Percentiles rank a stretch among this genome's conserved stretches.
These are phyloP conservation scores for Blastomyces emzantsi DNA, from an alignment of 2,329 filamentous ascomycete genomes.

Conservation along the genomic window DNA sequence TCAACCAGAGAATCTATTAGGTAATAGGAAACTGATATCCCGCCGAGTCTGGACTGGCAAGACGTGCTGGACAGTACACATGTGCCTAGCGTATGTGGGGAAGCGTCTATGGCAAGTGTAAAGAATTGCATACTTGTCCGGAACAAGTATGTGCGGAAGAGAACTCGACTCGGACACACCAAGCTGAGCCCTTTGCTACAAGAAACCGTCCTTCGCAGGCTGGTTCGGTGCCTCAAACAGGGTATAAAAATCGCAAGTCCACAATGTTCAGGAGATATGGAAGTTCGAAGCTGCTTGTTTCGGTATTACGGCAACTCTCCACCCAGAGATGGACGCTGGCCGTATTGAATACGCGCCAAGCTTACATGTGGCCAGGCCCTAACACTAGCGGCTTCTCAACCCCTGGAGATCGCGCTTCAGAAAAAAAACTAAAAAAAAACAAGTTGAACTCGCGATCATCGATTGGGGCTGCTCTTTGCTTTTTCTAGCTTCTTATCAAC, in stretches of 20 bases:
- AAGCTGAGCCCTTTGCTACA: background rate
- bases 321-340: background rate
- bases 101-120: background rate
- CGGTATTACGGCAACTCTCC: background rate
- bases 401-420: background rate
- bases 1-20: background rate
- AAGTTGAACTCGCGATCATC: background rate
- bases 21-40: background rate
- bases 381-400: background rate
- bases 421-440: background rate
- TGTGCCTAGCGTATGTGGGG: background rate
- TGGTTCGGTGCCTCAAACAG: background rate
- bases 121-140: background rate
- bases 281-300: background rate
- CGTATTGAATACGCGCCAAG: conserved; percentile 1
- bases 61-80: too few species aligned
- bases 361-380: background rate
- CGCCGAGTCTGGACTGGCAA: too few species aligned
- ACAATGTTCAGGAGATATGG: background rate
- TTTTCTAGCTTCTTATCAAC: background rate
- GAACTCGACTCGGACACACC: background rate
- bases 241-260: background rate
- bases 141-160: background rate
- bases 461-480: background rate
- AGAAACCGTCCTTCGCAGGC: background rate